phyloP scores from a whole-genome alignment of 768 basidiomycete species.

The Erythrobasidium yunnanense region DNA sequence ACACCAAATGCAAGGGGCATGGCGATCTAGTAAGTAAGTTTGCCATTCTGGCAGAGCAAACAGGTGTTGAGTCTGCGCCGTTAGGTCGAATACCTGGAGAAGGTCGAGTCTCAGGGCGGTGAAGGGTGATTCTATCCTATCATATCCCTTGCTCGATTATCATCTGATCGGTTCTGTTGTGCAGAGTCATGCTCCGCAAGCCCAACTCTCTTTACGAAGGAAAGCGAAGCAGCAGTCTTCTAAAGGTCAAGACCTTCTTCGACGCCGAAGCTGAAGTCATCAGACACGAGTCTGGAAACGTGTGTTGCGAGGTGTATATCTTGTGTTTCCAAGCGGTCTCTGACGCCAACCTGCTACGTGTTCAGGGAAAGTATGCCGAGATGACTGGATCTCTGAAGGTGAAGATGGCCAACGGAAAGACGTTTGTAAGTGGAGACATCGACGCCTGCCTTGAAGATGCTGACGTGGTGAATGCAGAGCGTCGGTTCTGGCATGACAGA shows the following conservation, averaged over 20 bases:
- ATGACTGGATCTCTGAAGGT: conserved; percentile 32
- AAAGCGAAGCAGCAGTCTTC: conserved; percentile 30
- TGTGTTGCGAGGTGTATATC: background rate
- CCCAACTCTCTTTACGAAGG: conserved; percentile 25
- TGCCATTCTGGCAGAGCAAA: no score
- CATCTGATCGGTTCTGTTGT: background rate
- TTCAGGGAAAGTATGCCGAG: conserved; percentile 31
- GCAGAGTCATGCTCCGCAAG: conserved; percentile 33
- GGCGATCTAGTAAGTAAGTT: conserved; percentile 21
- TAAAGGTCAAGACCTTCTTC: conserved; percentile 37
- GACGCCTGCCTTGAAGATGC: background rate
- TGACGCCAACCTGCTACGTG: background rate
- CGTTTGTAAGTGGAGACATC: background rate
- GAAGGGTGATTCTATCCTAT: conserved; percentile 25
- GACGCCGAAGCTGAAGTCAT: conserved; percentile 37
- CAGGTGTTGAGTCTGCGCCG: no score
- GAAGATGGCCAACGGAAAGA: conserved; percentile 30
- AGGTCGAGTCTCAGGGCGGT: conserved; percentile 19
- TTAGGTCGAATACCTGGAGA: background rate
- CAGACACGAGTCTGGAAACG: conserved; percentile 34
- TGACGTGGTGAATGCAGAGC: no score
- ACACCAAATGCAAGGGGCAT: conserved; percentile 28
- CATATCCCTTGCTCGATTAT: background rate
- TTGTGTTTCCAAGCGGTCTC: no score
- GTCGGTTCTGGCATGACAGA: conserved; percentile 35